Evolutionary conservation across 1,284 basidiomycete genomes (phyloP), one percentile per base, ranked within the genome.

Genomic region (Vanrija sp.): DNA sequence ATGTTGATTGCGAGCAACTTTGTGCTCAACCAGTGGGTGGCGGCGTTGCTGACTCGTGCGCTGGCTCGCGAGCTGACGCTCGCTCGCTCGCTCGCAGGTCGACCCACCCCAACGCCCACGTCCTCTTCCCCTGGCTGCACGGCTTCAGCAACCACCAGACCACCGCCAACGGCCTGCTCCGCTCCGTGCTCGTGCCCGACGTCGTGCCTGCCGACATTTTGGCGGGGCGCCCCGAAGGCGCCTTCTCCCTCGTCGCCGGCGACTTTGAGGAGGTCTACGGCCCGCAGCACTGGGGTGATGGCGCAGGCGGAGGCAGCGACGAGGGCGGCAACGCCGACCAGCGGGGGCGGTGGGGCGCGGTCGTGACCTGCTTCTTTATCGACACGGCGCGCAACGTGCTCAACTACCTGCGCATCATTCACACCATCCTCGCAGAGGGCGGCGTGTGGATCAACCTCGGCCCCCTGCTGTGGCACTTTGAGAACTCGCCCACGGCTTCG

Each of bases 291-390:
- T 76, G 77, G 9, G 78, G 80, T 25, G 47, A 69, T 51, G 23
- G 78, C 9, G 15, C 19, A 18, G 39, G 41, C 2, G 35, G 23
- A 14, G 22, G 25, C 27, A 24, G 36, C 23, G 75, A 78, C n/a
- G 78, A 77, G 6, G 75, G 57, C 9, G 61, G 58, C 6, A 27
- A 52, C 23, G 54, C 58, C 14, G 68, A 73, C 8, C 88, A 92
- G 49, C 74, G 81, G 18, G 87, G 85, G 15, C 75, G 84, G 59
- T 98, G 91, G 90, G 84, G 94, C 63, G 88, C 87, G 0, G 82
- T 98, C 12, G 75, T 96, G 57, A 98, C 95, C 0, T 98, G 92
- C 73, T 98, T 97, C 81, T 98, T 98, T 78, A 88, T 98, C 60
- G 95, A 98, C 69, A 98, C 94, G 6, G 90, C 92, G 0, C 88